phyloP scores from a whole-genome alignment of 2,329 filamentous ascomycete genomes.

The Phoma herbarum region DNA sequence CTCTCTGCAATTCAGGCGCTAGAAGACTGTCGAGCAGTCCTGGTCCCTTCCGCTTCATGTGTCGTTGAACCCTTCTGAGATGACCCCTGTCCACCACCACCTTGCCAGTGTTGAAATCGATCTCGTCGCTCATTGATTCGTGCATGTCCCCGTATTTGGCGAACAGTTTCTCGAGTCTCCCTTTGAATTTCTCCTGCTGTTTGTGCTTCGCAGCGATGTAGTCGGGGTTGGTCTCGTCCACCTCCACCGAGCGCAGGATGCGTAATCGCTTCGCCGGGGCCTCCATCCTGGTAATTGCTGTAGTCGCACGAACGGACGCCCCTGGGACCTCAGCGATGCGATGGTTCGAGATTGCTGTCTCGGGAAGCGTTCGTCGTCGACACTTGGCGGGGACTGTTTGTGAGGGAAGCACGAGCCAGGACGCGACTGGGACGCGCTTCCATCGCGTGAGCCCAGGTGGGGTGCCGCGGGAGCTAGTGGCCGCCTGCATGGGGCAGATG shows the following conservation, averaged over 20 bases:
- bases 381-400: constrained; percentile 27
- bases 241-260: constrained; percentile 52
- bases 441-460: constrained; percentile 14
- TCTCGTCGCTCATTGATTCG: constrained; percentile 83
- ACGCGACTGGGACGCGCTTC: constrained; percentile 40
- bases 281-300: constrained; percentile 65
- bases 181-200: constrained; percentile 57
- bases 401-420: constrained; percentile 23
- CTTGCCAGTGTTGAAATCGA: constrained; percentile 81
- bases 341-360: constrained; percentile 12
- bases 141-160: constrained; percentile 88
- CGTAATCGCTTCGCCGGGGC: constrained; percentile 68
- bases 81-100: constrained; percentile 94
- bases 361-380: constrained; percentile 14
- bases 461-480: constrained; percentile 13
- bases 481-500: constrained; percentile 15
- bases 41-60: constrained; percentile 32
- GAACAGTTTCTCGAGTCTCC: constrained; percentile 88
- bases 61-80: constrained; percentile 64
- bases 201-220: constrained; percentile 52
- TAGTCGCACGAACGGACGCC: constrained; percentile 13
- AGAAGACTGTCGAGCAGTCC: constrained; percentile 36
- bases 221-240: constrained; percentile 44
- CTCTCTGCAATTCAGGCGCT: constrained; percentile 46
- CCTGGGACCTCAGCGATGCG: constrained; percentile 6